Percentiles rank a stretch among this genome's conserved stretches.
Evolutionary conservation across 768 basidiomycete genomes (phyloP).

Genomic region (Mycena amicta): DNA sequence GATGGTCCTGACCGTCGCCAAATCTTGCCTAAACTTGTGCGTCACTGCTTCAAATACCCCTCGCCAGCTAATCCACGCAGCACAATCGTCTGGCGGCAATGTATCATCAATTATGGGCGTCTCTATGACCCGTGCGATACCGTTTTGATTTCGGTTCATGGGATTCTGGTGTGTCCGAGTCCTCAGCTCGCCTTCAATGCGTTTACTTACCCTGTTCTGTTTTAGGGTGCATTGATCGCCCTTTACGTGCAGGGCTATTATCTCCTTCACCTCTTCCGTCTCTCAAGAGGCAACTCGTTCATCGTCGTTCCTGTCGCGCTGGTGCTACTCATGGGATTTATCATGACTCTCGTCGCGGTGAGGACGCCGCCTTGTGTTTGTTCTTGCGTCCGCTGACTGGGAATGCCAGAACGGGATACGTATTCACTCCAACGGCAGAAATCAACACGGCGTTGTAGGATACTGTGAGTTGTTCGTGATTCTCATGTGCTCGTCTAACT

Average conservation of each 20-base stretch:
- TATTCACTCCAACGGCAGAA: no score
- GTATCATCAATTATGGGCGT: not conserved
- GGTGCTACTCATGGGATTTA: not conserved
- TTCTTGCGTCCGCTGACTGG: no score
- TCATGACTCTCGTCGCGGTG: not conserved
- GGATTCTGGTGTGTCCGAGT: not conserved
- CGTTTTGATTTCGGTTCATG: not conserved
- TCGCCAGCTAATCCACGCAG: not conserved
- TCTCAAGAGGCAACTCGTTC: not conserved
- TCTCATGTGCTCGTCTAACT: no score
- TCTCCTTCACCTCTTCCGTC: not conserved
- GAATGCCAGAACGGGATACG: no score
- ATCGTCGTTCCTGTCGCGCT: not conserved
- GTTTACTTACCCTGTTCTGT: not conserved
- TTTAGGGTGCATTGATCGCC: not conserved
- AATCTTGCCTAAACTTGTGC: not conserved
- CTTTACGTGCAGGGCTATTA: conserved; percentile 1
- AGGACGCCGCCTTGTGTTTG: not conserved
- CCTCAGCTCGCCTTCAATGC: no score
- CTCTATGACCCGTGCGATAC: not conserved
- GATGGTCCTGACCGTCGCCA: not conserved
- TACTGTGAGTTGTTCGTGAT: no score
- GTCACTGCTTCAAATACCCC: not conserved
- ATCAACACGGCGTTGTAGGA: no score
- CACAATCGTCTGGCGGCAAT: not conserved